Conservation (phyloP, 805 yeast genomes). For the Saccharomyces mikatae region DNA sequence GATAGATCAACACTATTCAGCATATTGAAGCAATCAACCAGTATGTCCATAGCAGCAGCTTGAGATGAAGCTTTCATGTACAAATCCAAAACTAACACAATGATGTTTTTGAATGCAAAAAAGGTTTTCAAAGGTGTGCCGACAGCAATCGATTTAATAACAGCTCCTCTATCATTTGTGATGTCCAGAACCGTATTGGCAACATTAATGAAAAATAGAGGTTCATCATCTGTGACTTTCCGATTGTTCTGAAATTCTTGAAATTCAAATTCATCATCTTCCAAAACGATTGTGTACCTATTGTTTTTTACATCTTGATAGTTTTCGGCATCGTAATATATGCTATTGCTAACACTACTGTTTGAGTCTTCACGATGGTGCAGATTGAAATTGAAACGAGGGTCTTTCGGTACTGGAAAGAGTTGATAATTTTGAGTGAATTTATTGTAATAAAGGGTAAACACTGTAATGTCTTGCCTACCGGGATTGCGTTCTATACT, state of each 20-base stretch:
- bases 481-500: conserved; percentile 44
- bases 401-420: conserved; percentile 16
- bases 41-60: conserved; percentile 4
- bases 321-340: conserved; percentile 5
- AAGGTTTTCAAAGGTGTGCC: conserved; percentile 47
- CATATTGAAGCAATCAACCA: conserved; percentile 20
- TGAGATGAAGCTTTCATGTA: conserved; percentile 19
- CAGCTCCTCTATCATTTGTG: conserved; percentile 47
- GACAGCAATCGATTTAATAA: conserved; percentile 50
- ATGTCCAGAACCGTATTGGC: conserved; percentile 42
- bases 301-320: conserved; percentile 6
- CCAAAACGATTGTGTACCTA: not conserved
- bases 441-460: conserved; percentile 41
- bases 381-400: not conserved
- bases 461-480: conserved; percentile 50
- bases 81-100: conserved; percentile 41
- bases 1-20: conserved; percentile 23
- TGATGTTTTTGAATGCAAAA: conserved; percentile 50
- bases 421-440: conserved; percentile 13
- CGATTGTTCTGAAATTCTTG: conserved; percentile 2
- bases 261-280: conserved; percentile 3
- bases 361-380: not conserved
- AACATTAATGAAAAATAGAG: conserved; percentile 48
- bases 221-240: conserved; percentile 22
- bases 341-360: not conserved